Evolutionary conservation across 176 grass and related monocot species (phyloP), one percentile per base, ranked within the genome.

Genomic region (Triticum timopheevii): DNA sequence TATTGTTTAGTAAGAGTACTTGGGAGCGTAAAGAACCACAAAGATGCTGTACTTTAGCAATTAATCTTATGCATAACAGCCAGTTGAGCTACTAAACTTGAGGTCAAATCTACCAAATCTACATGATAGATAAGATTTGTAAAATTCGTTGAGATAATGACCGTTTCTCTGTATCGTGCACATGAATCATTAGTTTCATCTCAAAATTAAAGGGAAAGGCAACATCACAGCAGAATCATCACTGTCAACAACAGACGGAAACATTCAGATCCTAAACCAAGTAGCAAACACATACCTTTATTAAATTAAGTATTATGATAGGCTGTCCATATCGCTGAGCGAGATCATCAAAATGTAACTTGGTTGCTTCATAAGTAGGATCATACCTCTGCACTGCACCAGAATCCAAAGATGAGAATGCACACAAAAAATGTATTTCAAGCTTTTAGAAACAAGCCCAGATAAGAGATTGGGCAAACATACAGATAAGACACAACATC

Each of bases 221-320:
- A 22, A 59, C 56, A 59, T 59, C 20, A 4, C 20, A 52, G 17
- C 39, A 80, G 12, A 80, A 78, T 64, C n/a, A 16, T 84, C 44
- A 84, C 12, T 54, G 39, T 22, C 20, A 74, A 30, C 45, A 73
- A 30, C 15, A 64, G 6, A 66, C 42, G 13, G 44, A 76, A 11
- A 36, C 62, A 84, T 20, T 81, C 45, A 38, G 54, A 80, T 77
- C 58, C 50, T 42, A 82, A 75, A 77, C 65, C 36, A 65, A 83
- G 63, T 66, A 58, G 67, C 28, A 66, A 79, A 12, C 17, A 54
- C 63, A 65, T 80, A 98, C 96, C 93, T 98, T 98, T 85, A 95
- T 98, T 30, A 98, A 86, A 94, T 94, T 98, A 62, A 98, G 96
- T 81, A 98, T 90, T 92, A 98, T 98, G 77, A 98, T 94, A 82